Evolutionary conservation across 78 protist species (phyloP).

Genomic region (Tieghemostelium lacteum): DNA sequence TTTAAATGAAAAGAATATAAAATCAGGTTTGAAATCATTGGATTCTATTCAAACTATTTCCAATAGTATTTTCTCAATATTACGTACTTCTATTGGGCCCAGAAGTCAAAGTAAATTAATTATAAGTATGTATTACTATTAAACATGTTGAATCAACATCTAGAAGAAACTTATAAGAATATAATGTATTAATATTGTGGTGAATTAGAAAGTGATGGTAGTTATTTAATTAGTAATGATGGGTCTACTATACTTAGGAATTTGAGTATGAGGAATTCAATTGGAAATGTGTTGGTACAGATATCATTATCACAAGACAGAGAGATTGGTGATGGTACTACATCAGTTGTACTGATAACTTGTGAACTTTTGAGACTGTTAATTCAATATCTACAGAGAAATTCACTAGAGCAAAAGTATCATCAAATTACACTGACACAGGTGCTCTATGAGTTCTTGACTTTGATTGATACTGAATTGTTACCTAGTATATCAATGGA

Average conservation of each 20-base stretch:
- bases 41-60: constrained; percentile 10
- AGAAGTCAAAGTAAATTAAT: constrained; percentile 65
- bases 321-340: constrained; percentile 99
- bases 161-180: background rate
- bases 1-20: too few species aligned
- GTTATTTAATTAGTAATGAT: constrained; percentile 98
- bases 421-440: constrained; percentile 44
- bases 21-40: constrained; percentile 1
- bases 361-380: constrained; percentile 91
- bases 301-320: constrained; percentile 98
- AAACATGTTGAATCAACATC: too few species aligned
- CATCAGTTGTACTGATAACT: constrained; percentile 98
- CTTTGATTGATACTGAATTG: background rate
- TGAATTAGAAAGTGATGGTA: constrained; percentile 7
- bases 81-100: constrained; percentile 51
- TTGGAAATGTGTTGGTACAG: constrained; percentile 98
- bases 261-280: constrained; percentile 99
- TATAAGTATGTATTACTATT: constrained; percentile 11
- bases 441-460: constrained; percentile 1
- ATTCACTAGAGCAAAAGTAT: background rate
- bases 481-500: constrained; percentile 12
- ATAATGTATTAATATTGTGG: too few species aligned
- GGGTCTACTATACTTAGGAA: constrained; percentile 99
- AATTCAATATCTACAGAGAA: background rate
- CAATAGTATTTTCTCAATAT: constrained; percentile 5